These are phyloP conservation scores for Gossypium aridum DNA, from an alignment of 441 rosid genomes.

Conservation along the genomic window DNA sequence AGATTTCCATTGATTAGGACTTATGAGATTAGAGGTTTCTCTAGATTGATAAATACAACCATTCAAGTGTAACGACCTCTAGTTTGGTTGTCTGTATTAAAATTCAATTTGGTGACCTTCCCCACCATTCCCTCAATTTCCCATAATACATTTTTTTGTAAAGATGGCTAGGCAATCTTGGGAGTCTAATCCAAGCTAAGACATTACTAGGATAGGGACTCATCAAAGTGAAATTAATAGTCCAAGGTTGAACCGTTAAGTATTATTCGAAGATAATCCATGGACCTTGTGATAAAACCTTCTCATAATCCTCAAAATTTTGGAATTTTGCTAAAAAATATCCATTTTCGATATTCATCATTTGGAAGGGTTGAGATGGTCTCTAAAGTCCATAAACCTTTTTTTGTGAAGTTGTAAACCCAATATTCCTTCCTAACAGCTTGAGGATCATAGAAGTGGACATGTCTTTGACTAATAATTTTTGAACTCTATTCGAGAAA, in stretches of 20 bases:
- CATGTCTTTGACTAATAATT: background rate
- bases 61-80: background rate
- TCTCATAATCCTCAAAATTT: background rate
- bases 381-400: background rate
- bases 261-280: background rate
- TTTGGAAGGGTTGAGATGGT: background rate
- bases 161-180: background rate
- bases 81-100: background rate
- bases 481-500: background rate
- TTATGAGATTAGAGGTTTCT: background rate
- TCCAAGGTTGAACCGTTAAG: background rate
- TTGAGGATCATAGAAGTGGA: background rate
- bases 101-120: background rate
- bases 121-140: background rate
- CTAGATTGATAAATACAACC: background rate
- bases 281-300: background rate
- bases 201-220: background rate
- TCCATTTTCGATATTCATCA: background rate
- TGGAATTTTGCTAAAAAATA: background rate
- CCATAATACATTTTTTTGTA: background rate
- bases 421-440: background rate
- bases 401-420: background rate
- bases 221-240: background rate
- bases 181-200: background rate
- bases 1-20: background rate